Evolutionary conservation across 306 rosid genomes (phyloP), one percentile per base, ranked within the genome.

Genomic region (Quercus glauca): DNA sequence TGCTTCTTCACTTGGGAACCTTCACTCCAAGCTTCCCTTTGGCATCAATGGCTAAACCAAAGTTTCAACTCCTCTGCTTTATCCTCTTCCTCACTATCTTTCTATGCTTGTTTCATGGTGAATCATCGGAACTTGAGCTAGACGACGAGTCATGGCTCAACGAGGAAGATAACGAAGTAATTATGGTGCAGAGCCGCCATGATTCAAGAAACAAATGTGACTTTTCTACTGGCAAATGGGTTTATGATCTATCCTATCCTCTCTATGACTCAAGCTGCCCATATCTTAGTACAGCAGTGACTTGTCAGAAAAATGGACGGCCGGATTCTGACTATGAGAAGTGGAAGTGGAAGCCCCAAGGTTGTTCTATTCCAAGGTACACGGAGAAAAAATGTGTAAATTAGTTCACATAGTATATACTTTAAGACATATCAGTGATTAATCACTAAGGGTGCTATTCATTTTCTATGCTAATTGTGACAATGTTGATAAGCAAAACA

Each of bases 241-340:
- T 90, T 81, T 90, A 80, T 69, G 99, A 95, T 83, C 84, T 85
- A 72, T 84, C 99, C 28, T 95, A 95, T 76, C 99, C 99, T 75
- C 94, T 95, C 71, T 95, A 95, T 60, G 98, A 90, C 79, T 70
- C 92, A 1, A 83, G 63, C 21, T 95, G 99, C 35, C 93, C 99
- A 3, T 95, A 92, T 88, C 97, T 95, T 7, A 89, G 92, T 81
- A 78, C 92, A 31, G 92, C 99, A 6, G 98, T 95, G 23, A 86
- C 97, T 78, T 93, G 98, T 79, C 99, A 84, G 37, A 91, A 83
- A 78, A 93, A 95, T 85, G 99, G 99, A 43, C 78, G 99, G 81
- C 99, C 99, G 1, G 99, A 95, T 88, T 95, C 97, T 5, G 93
- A 91, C 73, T 92, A 95, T 75, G 91, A 95, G 89, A 92, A 95